phyloP scores from a whole-genome alignment of 2,329 filamentous ascomycete genomes.

The Lachnellula willkommii region DNA sequence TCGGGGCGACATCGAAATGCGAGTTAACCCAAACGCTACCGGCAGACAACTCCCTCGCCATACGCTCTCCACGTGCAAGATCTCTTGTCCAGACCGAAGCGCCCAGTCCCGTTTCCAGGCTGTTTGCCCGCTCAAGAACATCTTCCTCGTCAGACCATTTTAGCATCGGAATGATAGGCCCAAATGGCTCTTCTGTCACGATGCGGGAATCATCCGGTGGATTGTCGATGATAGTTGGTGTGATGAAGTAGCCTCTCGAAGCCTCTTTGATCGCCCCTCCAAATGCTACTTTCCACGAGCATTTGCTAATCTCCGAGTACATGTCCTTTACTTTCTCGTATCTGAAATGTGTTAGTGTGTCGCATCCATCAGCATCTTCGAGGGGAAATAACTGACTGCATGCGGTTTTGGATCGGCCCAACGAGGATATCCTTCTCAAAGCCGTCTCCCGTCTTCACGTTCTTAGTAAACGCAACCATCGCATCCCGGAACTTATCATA shows the following conservation, averaged over 20 bases:
- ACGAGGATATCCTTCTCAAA: slow-evolving; percentile 34
- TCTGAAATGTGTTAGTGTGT: slow-evolving; percentile 4
- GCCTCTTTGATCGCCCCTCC: slow-evolving; percentile 33
- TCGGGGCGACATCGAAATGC: slow-evolving; percentile 41
- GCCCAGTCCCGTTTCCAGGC: slow-evolving; percentile 46
- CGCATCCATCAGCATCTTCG: not conserved
- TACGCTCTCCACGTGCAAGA: slow-evolving; percentile 42
- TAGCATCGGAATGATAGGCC: slow-evolving; percentile 57
- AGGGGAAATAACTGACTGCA: slow-evolving; percentile 39
- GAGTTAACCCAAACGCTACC: slow-evolving; percentile 59
- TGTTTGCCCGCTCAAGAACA: slow-evolving; percentile 51
- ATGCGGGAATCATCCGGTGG: slow-evolving; percentile 50
- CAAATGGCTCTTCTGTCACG: slow-evolving; percentile 57
- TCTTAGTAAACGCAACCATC: slow-evolving; percentile 43
- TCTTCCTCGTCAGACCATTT: slow-evolving; percentile 57
- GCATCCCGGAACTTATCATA: slow-evolving; percentile 50
- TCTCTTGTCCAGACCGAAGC: slow-evolving; percentile 55
- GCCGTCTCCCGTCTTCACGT: slow-evolving; percentile 34
- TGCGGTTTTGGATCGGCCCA: slow-evolving; percentile 58
- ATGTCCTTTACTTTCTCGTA: slow-evolving; percentile 53
- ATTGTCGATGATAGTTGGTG: slow-evolving; percentile 53
- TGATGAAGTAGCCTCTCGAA: slow-evolving; percentile 47
- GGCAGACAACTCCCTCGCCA: slow-evolving; percentile 49
- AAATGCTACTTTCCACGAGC: slow-evolving; percentile 45
- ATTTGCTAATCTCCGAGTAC: slow-evolving; percentile 48